Percentiles rank a stretch among this genome's conserved stretches.
These are phyloP conservation scores for Ophiocordyceps unilateralis DNA, from an alignment of 2,329 filamentous ascomycete genomes.

Conservation along the genomic window DNA sequence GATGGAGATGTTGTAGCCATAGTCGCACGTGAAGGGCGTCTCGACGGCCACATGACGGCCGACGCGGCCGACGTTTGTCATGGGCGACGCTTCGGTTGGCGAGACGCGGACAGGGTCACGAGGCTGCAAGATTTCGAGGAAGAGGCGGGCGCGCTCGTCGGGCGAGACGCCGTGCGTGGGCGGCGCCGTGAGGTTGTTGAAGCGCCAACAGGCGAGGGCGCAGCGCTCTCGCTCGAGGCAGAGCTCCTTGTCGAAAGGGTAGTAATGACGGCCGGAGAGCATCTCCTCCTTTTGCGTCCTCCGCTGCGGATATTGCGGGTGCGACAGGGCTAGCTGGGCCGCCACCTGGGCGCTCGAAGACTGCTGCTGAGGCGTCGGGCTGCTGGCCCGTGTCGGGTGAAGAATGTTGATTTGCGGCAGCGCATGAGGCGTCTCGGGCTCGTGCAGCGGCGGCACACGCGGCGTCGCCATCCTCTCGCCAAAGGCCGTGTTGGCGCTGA, in stretches of 20 bases:
- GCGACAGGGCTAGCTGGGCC: conserved; percentile 41
- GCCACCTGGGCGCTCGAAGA: conserved; percentile 28
- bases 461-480: conserved; percentile 34
- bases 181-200: conserved; percentile 64
- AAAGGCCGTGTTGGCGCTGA: conserved; percentile 37
- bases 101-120: conserved; percentile 37
- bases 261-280: conserved; percentile 64
- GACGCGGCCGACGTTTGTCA: conserved; percentile 41
- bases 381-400: conserved; percentile 31
- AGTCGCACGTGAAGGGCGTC: conserved; percentile 81
- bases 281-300: conserved; percentile 78
- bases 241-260: conserved; percentile 61
- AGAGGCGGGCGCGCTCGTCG: conserved; percentile 50
- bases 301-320: conserved; percentile 29
- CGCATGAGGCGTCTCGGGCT: conserved; percentile 34
- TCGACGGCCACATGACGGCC: conserved; percentile 68
- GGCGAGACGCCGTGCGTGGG: conserved; percentile 54
- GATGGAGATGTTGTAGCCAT: conserved; percentile 86
- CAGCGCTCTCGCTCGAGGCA: conserved; percentile 74
- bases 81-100: conserved; percentile 32
- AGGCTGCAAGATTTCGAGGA: conserved; percentile 55
- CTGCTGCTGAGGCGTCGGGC: conserved; percentile 18
- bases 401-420: conserved; percentile 41
- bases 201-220: conserved; percentile 62
- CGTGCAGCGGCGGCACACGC: conserved; percentile 42